Evolutionary conservation across 345 rosid genomes (phyloP).

Genomic region (Firmiana major): DNA sequence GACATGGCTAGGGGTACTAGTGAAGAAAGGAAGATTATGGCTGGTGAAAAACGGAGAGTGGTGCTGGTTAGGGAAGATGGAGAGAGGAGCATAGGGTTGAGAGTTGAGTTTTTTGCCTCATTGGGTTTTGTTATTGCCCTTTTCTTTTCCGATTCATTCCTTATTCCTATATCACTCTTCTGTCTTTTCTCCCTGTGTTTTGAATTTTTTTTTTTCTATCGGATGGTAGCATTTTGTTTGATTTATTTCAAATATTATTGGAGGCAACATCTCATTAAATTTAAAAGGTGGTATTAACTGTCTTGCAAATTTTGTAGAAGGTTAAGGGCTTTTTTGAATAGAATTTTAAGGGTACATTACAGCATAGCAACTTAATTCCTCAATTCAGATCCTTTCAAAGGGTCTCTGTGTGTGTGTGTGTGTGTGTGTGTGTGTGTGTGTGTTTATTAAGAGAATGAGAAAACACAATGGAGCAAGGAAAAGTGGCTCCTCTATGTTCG

Average conservation of each 20-base stretch:
- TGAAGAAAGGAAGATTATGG: neutral
- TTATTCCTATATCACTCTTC: neutral
- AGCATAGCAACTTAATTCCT: neutral
- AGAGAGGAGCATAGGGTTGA: neutral
- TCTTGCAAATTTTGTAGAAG: neutral
- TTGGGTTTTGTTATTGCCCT: neutral
- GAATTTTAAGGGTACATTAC: neutral
- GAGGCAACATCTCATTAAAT: neutral
- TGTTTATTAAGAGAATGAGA: neutral
- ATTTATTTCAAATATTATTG: neutral
- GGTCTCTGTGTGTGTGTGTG: neutral
- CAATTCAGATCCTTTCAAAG: neutral
- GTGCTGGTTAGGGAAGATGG: neutral
- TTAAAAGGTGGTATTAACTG: neutral
- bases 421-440: neutral
- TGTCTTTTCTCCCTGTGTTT: neutral
- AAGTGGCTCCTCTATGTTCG: neutral
- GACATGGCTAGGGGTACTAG: neutral
- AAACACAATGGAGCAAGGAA: neutral
- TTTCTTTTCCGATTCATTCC: neutral
- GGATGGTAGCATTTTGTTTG: neutral
- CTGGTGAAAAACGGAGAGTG: neutral
- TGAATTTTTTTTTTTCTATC: neutral
- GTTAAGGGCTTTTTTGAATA: neutral
- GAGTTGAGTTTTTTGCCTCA: neutral